Conservation (phyloP, 148 eudicot species). For the Vaccinium myrtillus region DNA sequence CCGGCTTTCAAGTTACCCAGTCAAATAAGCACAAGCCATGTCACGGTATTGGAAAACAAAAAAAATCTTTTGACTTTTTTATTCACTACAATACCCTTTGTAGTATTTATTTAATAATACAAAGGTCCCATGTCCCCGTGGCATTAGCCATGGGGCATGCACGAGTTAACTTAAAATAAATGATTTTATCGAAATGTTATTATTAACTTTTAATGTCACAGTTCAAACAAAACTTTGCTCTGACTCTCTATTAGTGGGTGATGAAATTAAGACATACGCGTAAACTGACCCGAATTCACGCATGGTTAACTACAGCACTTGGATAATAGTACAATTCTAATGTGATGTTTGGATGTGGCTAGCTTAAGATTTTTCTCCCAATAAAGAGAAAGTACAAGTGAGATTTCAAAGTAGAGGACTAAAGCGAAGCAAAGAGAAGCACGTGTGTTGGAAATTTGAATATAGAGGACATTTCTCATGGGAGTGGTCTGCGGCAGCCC, state of each 20-base stretch:
- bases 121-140: neutral
- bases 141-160: neutral
- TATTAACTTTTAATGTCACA: too few relatives aligned
- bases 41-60: too few relatives aligned
- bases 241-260: too few relatives aligned
- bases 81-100: too few relatives aligned
- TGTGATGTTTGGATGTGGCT: neutral
- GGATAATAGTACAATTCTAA: too few relatives aligned
- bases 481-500: neutral
- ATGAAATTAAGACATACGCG: too few relatives aligned
- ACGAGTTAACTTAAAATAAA: too few relatives aligned
- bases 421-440: neutral
- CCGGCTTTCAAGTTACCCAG: neutral
- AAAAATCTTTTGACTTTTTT: too few relatives aligned
- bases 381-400: neutral
- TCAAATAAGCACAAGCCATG: neutral
- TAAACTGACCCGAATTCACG: too few relatives aligned
- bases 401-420: neutral
- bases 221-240: too few relatives aligned
- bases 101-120: neutral
- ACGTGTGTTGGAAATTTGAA: neutral
- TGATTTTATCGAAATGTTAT: too few relatives aligned
- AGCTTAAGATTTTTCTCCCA: neutral
- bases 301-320: too few relatives aligned
- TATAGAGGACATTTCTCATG: neutral